These are phyloP conservation scores for Hymenotorrendiella dingleyae DNA, from an alignment of 2,329 filamentous ascomycete genomes.

Conservation along the genomic window DNA sequence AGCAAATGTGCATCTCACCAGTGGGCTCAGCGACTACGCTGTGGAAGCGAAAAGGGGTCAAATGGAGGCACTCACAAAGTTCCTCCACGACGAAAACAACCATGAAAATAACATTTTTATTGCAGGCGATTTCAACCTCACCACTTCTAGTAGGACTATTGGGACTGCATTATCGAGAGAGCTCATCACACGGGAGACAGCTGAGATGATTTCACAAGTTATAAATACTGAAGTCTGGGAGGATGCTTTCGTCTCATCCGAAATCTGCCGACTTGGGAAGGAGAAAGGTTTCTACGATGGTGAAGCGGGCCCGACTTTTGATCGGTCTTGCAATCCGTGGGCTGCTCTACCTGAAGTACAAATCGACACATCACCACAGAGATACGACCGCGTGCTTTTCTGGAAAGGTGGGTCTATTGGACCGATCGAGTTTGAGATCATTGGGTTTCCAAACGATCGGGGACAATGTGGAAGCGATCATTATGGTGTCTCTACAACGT, in stretches of 20 bases:
- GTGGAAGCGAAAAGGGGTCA: slow-evolving; percentile 52
- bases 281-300: slow-evolving; percentile 38
- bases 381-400: slow-evolving; percentile 59
- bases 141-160: slow-evolving; percentile 52
- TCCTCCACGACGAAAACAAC: background rate
- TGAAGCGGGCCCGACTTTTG: slow-evolving; percentile 60
- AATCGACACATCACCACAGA: slow-evolving; percentile 50
- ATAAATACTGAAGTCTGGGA: slow-evolving; percentile 43
- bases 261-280: slow-evolving; percentile 45
- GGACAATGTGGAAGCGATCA: slow-evolving; percentile 43
- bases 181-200: slow-evolving; percentile 46
- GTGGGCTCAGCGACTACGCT: slow-evolving; percentile 53
- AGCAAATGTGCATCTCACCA: slow-evolving; percentile 55
- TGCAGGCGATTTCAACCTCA: slow-evolving; percentile 60
- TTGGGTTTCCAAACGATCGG: slow-evolving; percentile 40
- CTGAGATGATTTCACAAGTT: slow-evolving; percentile 33
- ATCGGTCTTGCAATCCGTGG: slow-evolving; percentile 50
- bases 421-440: slow-evolving; percentile 48
- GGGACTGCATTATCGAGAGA: slow-evolving; percentile 39
- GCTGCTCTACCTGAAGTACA: slow-evolving; percentile 45
- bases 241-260: slow-evolving; percentile 33
- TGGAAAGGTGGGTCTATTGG: slow-evolving; percentile 36
- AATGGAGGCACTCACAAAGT: slow-evolving; percentile 39
- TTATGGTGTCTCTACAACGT: slow-evolving; percentile 47
- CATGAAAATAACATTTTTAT: slow-evolving; percentile 33